A percentile compares a stretch with the other conserved stretches of the same genome.
These are phyloP conservation scores for Hortaea sp. DNA, from an alignment of 2,329 filamentous ascomycete genomes.

Conservation along the genomic window DNA sequence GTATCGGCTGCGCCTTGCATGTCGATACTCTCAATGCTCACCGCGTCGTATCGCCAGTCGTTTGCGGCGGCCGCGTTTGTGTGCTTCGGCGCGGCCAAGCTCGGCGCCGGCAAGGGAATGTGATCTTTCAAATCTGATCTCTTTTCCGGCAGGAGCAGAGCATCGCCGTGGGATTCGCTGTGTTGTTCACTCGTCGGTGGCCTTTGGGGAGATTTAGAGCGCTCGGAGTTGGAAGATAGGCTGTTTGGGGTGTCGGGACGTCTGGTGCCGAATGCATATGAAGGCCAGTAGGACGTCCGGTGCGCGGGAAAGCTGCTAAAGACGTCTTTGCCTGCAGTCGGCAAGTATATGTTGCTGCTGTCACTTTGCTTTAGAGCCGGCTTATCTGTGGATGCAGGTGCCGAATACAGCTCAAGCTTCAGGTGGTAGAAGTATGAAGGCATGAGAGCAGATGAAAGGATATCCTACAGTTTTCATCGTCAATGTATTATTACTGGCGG, in stretches of 20 bases:
- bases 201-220: constrained; percentile 8
- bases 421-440: constrained; percentile 57
- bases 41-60: constrained; percentile 75
- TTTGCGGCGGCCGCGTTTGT: constrained; percentile 40
- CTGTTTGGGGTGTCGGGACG: constrained; percentile 7
- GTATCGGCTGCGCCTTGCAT: constrained; percentile 40
- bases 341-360: constrained; percentile 24
- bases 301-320: constrained; percentile 38
- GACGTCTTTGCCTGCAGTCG: constrained; percentile 34
- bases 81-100: constrained; percentile 25
- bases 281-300: constrained; percentile 27
- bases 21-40: constrained; percentile 74
- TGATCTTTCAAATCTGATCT: constrained; percentile 27
- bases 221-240: constrained; percentile 7
- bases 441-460: constrained; percentile 12
- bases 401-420: constrained; percentile 47
- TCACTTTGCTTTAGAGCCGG: constrained; percentile 1
- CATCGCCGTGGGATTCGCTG: constrained; percentile 24
- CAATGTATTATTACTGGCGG: too few species aligned
- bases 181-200: constrained; percentile 8
- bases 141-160: constrained; percentile 25
- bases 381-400: constrained; percentile 12
- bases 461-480: neutral
- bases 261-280: constrained; percentile 6
- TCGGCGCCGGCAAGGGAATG: constrained; percentile 23